phyloP scores from a whole-genome alignment of 163 green algal genomes.

The Chloromonas sp. region DNA sequence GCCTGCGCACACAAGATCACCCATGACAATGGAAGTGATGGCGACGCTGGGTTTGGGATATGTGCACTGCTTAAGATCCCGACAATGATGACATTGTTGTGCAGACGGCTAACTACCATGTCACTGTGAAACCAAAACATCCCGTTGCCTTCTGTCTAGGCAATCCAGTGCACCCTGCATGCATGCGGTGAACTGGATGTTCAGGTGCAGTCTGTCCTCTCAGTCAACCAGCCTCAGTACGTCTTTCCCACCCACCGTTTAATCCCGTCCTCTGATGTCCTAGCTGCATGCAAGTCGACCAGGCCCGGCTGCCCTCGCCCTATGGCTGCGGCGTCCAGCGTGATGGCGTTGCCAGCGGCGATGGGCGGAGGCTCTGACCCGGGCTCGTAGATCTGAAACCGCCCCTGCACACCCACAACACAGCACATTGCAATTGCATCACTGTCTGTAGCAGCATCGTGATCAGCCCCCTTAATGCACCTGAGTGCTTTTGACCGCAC shows the following conservation, averaged over 20 bases:
- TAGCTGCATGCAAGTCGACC: too few species aligned
- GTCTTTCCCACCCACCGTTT: too few species aligned
- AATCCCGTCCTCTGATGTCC: too few species aligned
- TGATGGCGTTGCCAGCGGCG: constrained; percentile 12
- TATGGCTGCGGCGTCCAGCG: neutral
- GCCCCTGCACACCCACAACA: constrained; percentile 17
- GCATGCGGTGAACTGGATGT: too few species aligned
- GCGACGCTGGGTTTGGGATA: neutral
- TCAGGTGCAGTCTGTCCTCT: too few species aligned
- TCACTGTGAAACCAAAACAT: neutral
- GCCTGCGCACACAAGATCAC: neutral
- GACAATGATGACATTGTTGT: neutral
- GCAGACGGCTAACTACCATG: neutral
- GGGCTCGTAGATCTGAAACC: constrained; percentile 57
- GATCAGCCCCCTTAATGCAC: neutral
- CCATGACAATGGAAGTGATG: neutral
- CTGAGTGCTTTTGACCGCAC: neutral
- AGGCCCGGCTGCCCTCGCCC: neutral
- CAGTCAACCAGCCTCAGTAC: too few species aligned
- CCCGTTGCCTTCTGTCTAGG: too few species aligned
- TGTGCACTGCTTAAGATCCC: neutral
- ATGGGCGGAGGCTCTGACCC: constrained; percentile 49
- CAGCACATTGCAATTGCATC: neutral
- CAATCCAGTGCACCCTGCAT: too few species aligned
- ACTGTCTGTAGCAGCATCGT: neutral